These are phyloP conservation scores for Hura crepitans DNA, from an alignment of 441 rosid species.

Conservation along the genomic window DNA sequence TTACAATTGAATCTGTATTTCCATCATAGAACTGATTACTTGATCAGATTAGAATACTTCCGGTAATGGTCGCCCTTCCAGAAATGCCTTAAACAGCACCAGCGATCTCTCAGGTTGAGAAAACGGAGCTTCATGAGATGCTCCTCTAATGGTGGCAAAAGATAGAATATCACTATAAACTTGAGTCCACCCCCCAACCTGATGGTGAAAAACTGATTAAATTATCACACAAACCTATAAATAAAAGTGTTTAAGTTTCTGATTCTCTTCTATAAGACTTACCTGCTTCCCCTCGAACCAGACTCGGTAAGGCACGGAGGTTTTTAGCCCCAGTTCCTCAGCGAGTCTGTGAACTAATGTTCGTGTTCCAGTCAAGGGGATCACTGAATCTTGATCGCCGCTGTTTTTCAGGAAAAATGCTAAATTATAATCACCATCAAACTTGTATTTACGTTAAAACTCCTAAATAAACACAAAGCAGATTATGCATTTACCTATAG, in stretches of 20 bases:
- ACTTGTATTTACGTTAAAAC: not conserved
- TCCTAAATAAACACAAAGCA: not conserved
- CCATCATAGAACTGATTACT: constrained; percentile 21
- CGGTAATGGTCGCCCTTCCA: constrained; percentile 61
- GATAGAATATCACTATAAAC: constrained; percentile 71
- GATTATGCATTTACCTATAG: constrained; percentile 55
- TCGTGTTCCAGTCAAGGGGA: constrained; percentile 88
- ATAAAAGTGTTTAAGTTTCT: not conserved
- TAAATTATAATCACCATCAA: constrained; percentile 1
- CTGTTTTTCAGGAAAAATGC: constrained; percentile 35
- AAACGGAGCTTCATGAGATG: constrained; percentile 94
- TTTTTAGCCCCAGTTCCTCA: constrained; percentile 47
- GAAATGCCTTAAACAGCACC: constrained; percentile 73
- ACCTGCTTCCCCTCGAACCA: constrained; percentile 97
- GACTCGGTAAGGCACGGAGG: constrained; percentile 80
- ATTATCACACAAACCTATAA: not conserved
- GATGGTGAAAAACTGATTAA: constrained; percentile 22
- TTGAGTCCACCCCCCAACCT: constrained; percentile 99
- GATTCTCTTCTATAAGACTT: constrained; percentile 4
- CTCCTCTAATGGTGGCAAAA: constrained; percentile 94
- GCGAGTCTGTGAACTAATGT: constrained; percentile 59
- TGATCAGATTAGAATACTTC: constrained; percentile 56
- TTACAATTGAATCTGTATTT: constrained; percentile 29
- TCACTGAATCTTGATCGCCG: constrained; percentile 96
- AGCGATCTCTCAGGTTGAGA: constrained; percentile 95